Conservation (phyloP, 2,329 filamentous ascomycete species). For the Cercospora beticola region DNA sequence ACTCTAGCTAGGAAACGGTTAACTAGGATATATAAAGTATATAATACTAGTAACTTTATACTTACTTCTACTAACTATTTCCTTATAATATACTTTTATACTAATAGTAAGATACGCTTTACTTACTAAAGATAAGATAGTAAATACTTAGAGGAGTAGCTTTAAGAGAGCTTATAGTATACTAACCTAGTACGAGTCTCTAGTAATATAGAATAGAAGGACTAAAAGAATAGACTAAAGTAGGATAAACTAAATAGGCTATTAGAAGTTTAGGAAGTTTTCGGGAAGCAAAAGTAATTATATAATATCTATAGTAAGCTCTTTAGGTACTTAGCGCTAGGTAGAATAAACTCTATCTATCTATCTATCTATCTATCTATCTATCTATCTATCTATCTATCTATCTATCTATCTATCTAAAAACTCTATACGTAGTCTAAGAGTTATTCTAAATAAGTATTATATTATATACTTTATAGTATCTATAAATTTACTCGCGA, state of each 20-base stretch:
- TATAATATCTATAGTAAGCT: too few species aligned
- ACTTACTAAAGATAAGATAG: slow-evolving; percentile 7
- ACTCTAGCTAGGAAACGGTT: neutral
- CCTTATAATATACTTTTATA: neutral
- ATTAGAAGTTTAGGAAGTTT: neutral
- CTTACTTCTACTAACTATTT: neutral
- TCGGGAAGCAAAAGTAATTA: too few species aligned
- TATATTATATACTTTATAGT: neutral
- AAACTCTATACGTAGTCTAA: neutral
- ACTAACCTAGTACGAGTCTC: neutral
- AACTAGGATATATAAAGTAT: neutral
- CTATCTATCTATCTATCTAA: too few species aligned
- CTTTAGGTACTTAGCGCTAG: too few species aligned
- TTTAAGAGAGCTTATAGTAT: neutral
- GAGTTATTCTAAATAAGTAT: neutral
- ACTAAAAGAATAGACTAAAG: neutral
- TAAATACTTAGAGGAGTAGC: slow-evolving; percentile 3
- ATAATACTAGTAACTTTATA: neutral
- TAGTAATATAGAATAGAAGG: neutral
- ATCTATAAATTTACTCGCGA: neutral
- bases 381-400: too few species aligned
- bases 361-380: too few species aligned
- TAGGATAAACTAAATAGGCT: neutral
- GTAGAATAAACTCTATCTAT: too few species aligned
- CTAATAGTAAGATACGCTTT: neutral